Base-by-base conservation (phyloP, 352 stramenopile genomes). In the Phytophthora capsici region DNA sequence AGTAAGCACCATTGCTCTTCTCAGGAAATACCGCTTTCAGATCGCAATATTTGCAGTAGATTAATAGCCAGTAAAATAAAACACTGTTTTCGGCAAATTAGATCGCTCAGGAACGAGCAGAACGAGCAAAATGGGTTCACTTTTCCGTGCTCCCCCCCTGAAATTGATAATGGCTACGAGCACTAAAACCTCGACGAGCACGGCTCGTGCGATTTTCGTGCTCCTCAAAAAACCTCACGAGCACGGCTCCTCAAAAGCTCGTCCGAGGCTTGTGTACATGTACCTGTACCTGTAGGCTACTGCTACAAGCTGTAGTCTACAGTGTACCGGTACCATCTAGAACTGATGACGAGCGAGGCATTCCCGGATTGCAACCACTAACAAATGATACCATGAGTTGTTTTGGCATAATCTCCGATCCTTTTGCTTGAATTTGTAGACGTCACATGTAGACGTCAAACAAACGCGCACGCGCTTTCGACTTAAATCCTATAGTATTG, bases 171-270 rank as follows among this genome's bases (percentile, higher is more conserved):
- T 30, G 17, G 41, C 19, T 48, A 48, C 41, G 41, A 48, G 1
- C 20, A 2, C 41, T 48, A 48, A 48, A 48, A 48, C 41, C 41
- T 48, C 41, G 20, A 48, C 41, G 41, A 48, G 20, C 41, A 48
- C 20, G 20, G 41, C 41, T 48, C 20, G 41, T 48, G 10, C 20
- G 41, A 48, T 48, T 48, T 48, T 30, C 17, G 20, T 19, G 19
- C 41, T 48, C 41, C 0, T 48, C 20, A 48, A 48, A 48, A 48
- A 28, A 28, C n/a, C 41, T 48, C 20, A 48, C 41, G 41, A 48
- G 41, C 41, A 8, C 41, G 25, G 41, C 41, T 48, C 19, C 41
- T 32, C 26, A 32, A 32, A 32, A 12, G 26, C 26, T 32, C 41
- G 26, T 22, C 41, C 20, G 41, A 45, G 16, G 38, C 38, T 45